These are phyloP conservation scores for Luvunga scandens DNA, from an alignment of 345 rosid species.

Conservation along the genomic window DNA sequence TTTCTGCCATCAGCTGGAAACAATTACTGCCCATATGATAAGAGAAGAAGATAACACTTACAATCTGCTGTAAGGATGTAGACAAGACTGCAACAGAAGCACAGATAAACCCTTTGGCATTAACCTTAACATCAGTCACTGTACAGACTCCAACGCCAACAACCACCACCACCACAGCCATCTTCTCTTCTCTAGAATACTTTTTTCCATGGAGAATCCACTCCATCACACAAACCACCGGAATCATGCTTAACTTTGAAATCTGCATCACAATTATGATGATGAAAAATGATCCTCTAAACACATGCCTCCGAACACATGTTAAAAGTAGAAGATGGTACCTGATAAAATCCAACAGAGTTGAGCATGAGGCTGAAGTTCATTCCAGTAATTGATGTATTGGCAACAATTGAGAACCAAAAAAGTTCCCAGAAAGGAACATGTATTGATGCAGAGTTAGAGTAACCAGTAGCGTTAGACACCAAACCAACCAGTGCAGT, in stretches of 20 bases:
- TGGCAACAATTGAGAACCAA: constrained; percentile 90
- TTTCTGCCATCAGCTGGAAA: not conserved
- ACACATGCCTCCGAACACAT: not conserved
- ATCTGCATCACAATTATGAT: constrained; percentile 37
- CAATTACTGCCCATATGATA: not conserved
- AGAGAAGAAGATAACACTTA: constrained; percentile 33
- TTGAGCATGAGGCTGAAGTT: constrained; percentile 91
- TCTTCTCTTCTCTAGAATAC: constrained; percentile 71
- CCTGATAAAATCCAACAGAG: constrained; percentile 95
- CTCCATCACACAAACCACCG: constrained; percentile 92
- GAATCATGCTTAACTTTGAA: constrained; percentile 96
- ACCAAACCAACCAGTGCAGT: constrained; percentile 85
- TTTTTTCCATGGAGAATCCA: constrained; percentile 86
- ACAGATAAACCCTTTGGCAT: constrained; percentile 81
- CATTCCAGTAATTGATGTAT: constrained; percentile 79
- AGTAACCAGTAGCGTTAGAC: constrained; percentile 83
- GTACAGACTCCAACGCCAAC: constrained; percentile 92
- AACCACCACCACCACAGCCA: constrained; percentile 79
- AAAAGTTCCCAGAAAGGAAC: constrained; percentile 95
- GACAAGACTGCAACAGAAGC: constrained; percentile 75
- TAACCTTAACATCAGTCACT: constrained; percentile 88
- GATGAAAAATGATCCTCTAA: not conserved
- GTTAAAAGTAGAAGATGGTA: not conserved
- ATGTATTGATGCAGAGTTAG: constrained; percentile 66
- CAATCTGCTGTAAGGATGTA: constrained; percentile 94